Base-by-base conservation (phyloP, 352 stramenopile species). In the Phytophthora pseudosyringae region DNA sequence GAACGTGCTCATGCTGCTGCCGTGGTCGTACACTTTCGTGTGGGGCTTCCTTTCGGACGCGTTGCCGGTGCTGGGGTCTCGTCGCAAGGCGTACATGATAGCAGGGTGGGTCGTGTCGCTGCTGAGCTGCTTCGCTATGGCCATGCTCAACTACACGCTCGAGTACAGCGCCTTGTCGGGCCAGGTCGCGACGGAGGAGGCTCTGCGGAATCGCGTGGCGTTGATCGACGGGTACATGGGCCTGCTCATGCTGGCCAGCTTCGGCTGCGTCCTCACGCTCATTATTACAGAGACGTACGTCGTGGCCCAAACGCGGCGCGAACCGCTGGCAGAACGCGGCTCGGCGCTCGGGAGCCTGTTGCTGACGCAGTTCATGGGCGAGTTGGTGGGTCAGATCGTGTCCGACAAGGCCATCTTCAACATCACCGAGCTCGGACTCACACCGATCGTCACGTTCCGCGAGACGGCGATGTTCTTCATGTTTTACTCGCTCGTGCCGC, bases 81-180 rank as follows among this genome's bases (percentile, higher is more conserved):
- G 80, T 36, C 70, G 82, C 8, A 89, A 89, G 54, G 28, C 72
- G 3, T 91, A 89, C 63, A 81, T 89, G 29, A 58, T 91, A 3
- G 29, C 71, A 15, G 82, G 70, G 5, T 89, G 82, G 82, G 28
- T 63, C 15, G 38, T 81, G n/a, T 64, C 75, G 5, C 45, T 82
- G 5, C 16, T 84, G 3, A 49, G 75, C 10, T 77, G 81, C 33
- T 90, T 90, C 43, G 62, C 50, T 1, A 78, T 90, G 28, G 71
- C 81, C 1, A 59, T 87, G 47, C 71, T 89, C 26, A 86, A 82
- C 54, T 85, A 85, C 59, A 68, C 71, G 0, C 71, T 86, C 31
- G 73, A 86, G 33, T 85, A 83, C 38, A 71, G 73, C 36, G 58
- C 61, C 1, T 41, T 74, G 33, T 64, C 71, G 9, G 57, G 57